Evolutionary conservation across 495 filamentous ascomycete genomes (phyloP).

Genomic region (Neurospora sp.): DNA sequence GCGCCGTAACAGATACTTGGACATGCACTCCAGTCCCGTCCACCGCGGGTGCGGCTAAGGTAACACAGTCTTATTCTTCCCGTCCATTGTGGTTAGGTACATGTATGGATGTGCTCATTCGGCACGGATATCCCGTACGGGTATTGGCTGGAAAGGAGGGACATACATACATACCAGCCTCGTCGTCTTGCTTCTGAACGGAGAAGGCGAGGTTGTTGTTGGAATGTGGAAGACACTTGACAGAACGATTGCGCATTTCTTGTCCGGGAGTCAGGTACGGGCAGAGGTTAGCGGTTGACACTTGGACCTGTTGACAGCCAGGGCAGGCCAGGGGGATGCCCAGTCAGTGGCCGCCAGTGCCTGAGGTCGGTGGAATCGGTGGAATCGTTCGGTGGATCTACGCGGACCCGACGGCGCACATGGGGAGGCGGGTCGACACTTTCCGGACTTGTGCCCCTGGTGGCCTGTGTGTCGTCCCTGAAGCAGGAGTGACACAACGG

Average conservation of each 20-base stretch:
- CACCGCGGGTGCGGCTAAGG: not conserved
- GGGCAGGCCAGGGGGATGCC: not conserved
- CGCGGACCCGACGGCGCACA: not conserved
- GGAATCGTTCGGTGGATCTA: not conserved
- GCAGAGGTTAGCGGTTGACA: not conserved
- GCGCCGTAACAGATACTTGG: not conserved
- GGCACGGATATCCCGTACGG: not conserved
- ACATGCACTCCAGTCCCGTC: not conserved
- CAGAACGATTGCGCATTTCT: constrained; percentile 33
- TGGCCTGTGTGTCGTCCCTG: not conserved
- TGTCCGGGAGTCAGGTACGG: not conserved
- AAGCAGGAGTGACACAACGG: not conserved
- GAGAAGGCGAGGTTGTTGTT: constrained; percentile 19
- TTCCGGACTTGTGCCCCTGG: not conserved
- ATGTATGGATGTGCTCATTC: not conserved
- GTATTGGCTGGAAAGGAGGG: not conserved
- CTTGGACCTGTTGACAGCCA: not conserved
- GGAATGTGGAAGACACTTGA: constrained; percentile 26
- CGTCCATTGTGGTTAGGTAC: not conserved
- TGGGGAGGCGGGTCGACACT: not conserved
- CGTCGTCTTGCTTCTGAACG: constrained; percentile 21
- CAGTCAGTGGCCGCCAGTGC: not conserved
- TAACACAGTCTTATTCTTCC: not conserved
- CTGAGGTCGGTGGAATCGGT: not conserved
- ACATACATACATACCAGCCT: constrained; percentile 22